Conservation (phyloP, 2,329 filamentous ascomycete genomes). For the Aquanectria penicillioides region DNA sequence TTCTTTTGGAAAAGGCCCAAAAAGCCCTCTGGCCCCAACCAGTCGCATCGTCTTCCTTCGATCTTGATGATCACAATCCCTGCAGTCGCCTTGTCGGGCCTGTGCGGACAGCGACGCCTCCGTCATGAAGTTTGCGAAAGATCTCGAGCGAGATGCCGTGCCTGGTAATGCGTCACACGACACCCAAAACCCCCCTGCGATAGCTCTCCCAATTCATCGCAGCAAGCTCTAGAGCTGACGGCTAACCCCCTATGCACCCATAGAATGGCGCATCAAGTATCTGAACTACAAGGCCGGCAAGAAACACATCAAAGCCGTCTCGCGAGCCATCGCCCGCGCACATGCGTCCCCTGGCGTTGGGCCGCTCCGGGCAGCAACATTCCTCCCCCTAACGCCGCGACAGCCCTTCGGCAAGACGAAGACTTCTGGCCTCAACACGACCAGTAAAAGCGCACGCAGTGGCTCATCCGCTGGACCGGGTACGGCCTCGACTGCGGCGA, state of each 20-base stretch:
- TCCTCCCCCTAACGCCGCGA: slow-evolving; percentile 39
- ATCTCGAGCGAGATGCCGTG: slow-evolving; percentile 87
- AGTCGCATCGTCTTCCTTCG: slow-evolving; percentile 8
- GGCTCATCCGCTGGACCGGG: slow-evolving; percentile 14
- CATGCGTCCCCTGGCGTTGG: slow-evolving; percentile 56
- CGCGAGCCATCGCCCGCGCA: slow-evolving; percentile 74
- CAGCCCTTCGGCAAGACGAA: slow-evolving; percentile 18
- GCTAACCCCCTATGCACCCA: slow-evolving; percentile 14
- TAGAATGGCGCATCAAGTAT: slow-evolving; percentile 93
- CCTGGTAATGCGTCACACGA: slow-evolving; percentile 65
- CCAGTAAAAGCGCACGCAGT: slow-evolving; percentile 11
- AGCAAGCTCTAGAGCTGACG: not conserved
- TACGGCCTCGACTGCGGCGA: slow-evolving; percentile 20
- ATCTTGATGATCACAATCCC: slow-evolving; percentile 29
- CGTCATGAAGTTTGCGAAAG: slow-evolving; percentile 75
- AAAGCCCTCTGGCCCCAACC: not conserved
- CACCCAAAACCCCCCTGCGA: not conserved
- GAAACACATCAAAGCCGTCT: slow-evolving; percentile 88
- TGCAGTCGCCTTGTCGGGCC: slow-evolving; percentile 18
- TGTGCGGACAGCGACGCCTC: slow-evolving; percentile 21
- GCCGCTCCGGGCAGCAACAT: slow-evolving; percentile 46
- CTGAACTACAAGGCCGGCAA: slow-evolving; percentile 96
- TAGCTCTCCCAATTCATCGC: not conserved
- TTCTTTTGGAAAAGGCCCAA: not conserved
- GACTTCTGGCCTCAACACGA: slow-evolving; percentile 6